Evolutionary conservation across 2,329 filamentous ascomycete genomes (phyloP), one percentile per base, ranked within the genome.

Genomic region (Scleromitrula shiraiana): DNA sequence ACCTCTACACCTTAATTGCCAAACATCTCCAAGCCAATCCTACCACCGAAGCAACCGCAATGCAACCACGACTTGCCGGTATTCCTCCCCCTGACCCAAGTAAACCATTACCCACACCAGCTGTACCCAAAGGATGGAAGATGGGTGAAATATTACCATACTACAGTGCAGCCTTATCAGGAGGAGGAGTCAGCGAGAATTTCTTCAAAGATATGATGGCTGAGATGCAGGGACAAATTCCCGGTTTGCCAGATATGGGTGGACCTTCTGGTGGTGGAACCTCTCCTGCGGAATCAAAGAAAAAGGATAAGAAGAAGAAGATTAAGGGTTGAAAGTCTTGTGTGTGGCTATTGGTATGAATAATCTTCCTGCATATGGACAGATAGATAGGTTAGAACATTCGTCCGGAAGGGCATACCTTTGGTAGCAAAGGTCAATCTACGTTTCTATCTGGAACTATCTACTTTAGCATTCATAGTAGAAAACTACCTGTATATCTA

Each of bases 171-270:
- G 93, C 89, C 15, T 77, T 97, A 68, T 93, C 86, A 46, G 93
- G 93, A 7, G 93, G 93, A 9, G 93, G 93, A 29, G 88, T 97
- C 9, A 90, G 82, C 53, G 93, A 98, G 67, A 95, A 97, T 63
- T 80, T 96, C 53, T 82, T 97, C 62, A 88, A 93, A 72, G 90
- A 96, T 58, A 95, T 96, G 75, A 95, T 97, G 90, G 83, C 82
- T 62, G 88, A 94, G 70, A 95, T 97, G 88, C 73, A 76, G 54
- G 56, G 23, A 38, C 50, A 15, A 53, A 64, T 71, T 59, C 66
- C 67, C 5, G 68, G 68, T 4, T 63, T 68, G 58, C 64, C 67
- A 4, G 63, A 63, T 38, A 59, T 58, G 62, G 42, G 64, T 66
- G 59, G 59, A 52, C 46, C 46, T 19, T 59, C 50, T 5, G 61